phyloP scores from a whole-genome alignment of 163 green algal genomes.

The Chlorella variabilis region DNA sequence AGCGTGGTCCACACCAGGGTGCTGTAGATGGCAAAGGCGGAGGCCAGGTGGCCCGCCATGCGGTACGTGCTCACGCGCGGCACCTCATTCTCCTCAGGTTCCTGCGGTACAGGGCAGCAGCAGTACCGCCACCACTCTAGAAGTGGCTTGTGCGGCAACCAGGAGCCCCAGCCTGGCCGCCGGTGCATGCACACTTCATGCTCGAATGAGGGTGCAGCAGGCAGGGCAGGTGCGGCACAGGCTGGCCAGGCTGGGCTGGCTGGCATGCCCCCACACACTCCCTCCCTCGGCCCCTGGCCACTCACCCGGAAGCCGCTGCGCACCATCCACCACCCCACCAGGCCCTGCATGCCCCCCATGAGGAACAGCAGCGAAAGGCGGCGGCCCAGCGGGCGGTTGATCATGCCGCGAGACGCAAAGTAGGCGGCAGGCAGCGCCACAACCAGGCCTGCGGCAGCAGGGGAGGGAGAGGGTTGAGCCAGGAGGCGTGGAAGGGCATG shows the following conservation, averaged over 20 bases:
- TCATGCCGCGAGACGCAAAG: slow-evolving; percentile 78
- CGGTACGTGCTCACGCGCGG: slow-evolving; percentile 97
- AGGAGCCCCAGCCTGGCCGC: too few species aligned
- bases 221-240: too few species aligned
- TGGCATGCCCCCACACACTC: too few species aligned
- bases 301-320: slow-evolving; percentile 76
- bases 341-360: slow-evolving; percentile 93
- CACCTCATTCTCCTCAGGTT: slow-evolving; percentile 73
- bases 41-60: slow-evolving; percentile 95
- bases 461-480: too few species aligned
- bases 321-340: slow-evolving; percentile 99
- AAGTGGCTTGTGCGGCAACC: too few species aligned
- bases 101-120: slow-evolving; percentile 29
- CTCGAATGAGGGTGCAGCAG: too few species aligned
- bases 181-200: too few species aligned
- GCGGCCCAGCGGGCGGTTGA: slow-evolving; percentile 78
- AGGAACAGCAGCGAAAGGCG: slow-evolving; percentile 90
- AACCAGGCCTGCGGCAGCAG: slow-evolving; percentile 24
- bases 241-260: too few species aligned
- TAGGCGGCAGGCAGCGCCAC: slow-evolving; percentile 71
- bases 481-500: too few species aligned
- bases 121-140: neutral
- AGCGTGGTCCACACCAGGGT: slow-evolving; percentile 90
- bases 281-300: too few species aligned
- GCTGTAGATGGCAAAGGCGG: slow-evolving; percentile 95